These are phyloP conservation scores for Cicer yamashitae DNA, from an alignment of 306 rosid genomes.

Conservation along the genomic window DNA sequence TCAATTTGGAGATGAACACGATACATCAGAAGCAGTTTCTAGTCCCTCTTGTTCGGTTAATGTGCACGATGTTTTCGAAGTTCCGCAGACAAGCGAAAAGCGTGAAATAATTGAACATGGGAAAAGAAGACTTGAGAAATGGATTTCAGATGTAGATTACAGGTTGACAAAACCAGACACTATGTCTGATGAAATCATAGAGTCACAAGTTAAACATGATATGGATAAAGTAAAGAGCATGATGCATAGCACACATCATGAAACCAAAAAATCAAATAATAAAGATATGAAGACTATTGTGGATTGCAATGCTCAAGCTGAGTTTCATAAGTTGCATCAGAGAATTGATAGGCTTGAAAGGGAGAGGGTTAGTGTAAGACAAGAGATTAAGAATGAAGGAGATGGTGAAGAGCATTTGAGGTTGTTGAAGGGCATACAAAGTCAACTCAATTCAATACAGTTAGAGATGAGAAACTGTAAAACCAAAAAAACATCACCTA, in stretches of 20 bases:
- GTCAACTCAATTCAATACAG: conserved; percentile 59
- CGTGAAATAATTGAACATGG: conserved; percentile 42
- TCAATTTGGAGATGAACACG: conserved; percentile 17
- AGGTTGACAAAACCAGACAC: conserved; percentile 60
- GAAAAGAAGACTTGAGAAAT: conserved; percentile 47
- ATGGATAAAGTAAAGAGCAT: conserved; percentile 53
- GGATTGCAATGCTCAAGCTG: conserved; percentile 53
- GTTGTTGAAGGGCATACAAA: conserved; percentile 76
- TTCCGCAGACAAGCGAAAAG: conserved; percentile 57
- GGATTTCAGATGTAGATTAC: conserved; percentile 54
- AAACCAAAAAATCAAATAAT: conserved; percentile 46
- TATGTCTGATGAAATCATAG: conserved; percentile 46
- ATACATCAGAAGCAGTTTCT: conserved; percentile 33
- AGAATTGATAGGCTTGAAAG: conserved; percentile 74
- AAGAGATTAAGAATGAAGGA: conserved; percentile 62
- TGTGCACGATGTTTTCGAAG: conserved; percentile 82
- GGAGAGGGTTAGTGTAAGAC: conserved; percentile 51
- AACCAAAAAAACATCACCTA: conserved; percentile 48
- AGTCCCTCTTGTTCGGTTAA: conserved; percentile 48
- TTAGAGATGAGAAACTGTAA: conserved; percentile 60
- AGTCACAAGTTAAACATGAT: conserved; percentile 48
- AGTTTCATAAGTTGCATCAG: conserved; percentile 60
- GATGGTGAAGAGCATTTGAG: conserved; percentile 63
- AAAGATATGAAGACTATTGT: conserved; percentile 38
- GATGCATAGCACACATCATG: conserved; percentile 44